These are phyloP conservation scores for Haematococcus lacustris DNA, from an alignment of 139 green algal genomes.

Conservation along the genomic window DNA sequence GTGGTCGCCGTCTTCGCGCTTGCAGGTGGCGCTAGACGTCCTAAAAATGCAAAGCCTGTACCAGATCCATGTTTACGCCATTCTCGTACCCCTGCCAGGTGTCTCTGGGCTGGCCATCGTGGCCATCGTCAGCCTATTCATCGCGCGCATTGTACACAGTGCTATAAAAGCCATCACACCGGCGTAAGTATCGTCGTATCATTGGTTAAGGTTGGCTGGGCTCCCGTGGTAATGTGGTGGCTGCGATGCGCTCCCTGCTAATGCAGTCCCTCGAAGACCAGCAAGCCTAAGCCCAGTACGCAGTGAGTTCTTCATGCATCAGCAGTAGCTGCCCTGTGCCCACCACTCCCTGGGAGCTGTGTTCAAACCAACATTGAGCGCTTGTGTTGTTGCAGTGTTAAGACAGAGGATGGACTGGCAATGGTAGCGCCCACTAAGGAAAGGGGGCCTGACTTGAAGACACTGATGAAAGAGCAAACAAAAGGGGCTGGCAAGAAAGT, in stretches of 20 bases:
- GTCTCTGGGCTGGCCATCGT: too few species aligned
- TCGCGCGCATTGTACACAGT: background rate
- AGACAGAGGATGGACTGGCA: background rate
- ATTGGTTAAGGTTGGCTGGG: background rate
- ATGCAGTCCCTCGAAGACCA: background rate
- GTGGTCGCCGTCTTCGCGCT: background rate
- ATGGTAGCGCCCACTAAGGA: background rate
- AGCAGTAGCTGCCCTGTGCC: background rate
- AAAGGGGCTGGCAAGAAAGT: slow-evolving; percentile 20
- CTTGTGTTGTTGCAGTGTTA: background rate
- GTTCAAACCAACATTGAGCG: too few species aligned
- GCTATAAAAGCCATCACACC: background rate
- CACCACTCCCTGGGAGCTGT: background rate
- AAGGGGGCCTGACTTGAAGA: slow-evolving; percentile 34
- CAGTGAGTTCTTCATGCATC: background rate
- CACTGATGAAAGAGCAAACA: slow-evolving; percentile 39
- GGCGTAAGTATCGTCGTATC: background rate
- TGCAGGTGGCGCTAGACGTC: background rate
- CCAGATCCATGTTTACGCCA: background rate
- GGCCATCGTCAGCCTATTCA: background rate
- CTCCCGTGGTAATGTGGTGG: background rate
- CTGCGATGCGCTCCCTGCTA: background rate
- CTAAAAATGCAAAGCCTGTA: background rate
- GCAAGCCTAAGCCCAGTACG: background rate
- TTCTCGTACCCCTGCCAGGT: background rate